These are phyloP conservation scores for Cystofilobasidium capitatum DNA, from an alignment of 768 basidiomycete species.

Conservation along the genomic window DNA sequence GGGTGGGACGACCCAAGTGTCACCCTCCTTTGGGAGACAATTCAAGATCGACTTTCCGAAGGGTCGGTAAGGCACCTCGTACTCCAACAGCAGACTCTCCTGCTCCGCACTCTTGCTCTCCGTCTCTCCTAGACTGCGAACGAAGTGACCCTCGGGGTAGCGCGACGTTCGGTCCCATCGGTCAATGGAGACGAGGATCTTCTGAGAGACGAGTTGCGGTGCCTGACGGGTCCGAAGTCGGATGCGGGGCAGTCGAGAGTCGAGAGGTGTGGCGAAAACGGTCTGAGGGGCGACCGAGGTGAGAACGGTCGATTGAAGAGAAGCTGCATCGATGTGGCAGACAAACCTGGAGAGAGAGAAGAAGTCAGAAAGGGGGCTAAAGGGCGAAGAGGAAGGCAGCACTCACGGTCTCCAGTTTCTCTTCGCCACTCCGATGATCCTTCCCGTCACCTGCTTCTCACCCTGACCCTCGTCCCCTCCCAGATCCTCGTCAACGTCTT, in stretches of 20 bases:
- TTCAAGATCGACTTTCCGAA: conserved; percentile 92
- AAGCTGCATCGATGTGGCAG: conserved; percentile 85
- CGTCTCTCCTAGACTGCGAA: conserved; percentile 76
- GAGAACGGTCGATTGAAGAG: conserved; percentile 64
- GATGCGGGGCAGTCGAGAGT: conserved; percentile 82
- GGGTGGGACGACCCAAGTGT: conserved; percentile 80
- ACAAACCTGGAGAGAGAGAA: conserved; percentile 54
- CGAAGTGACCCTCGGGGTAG: conserved; percentile 95
- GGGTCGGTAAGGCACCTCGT: conserved; percentile 88
- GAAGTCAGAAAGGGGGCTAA: conserved; percentile 3
- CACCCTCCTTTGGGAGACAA: conserved; percentile 81
- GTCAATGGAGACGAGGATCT: conserved; percentile 92
- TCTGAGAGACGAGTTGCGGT: conserved; percentile 73
- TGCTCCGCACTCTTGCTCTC: conserved; percentile 95
- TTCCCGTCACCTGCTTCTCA: conserved; percentile 82
- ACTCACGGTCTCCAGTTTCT: conserved; percentile 89
- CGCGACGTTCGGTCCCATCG: conserved; percentile 76
- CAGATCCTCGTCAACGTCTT: conserved; percentile 36
- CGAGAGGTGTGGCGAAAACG: conserved; percentile 88
- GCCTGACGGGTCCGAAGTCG: conserved; percentile 91
- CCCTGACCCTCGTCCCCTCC: conserved; percentile 35
- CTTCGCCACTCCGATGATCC: conserved; percentile 82
- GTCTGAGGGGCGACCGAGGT: conserved; percentile 69
- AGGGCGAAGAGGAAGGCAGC: neutral
- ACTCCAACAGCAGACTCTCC: conserved; percentile 85